Conservation (phyloP, 2,329 filamentous ascomycete genomes). For the Talaromyces sp. region DNA sequence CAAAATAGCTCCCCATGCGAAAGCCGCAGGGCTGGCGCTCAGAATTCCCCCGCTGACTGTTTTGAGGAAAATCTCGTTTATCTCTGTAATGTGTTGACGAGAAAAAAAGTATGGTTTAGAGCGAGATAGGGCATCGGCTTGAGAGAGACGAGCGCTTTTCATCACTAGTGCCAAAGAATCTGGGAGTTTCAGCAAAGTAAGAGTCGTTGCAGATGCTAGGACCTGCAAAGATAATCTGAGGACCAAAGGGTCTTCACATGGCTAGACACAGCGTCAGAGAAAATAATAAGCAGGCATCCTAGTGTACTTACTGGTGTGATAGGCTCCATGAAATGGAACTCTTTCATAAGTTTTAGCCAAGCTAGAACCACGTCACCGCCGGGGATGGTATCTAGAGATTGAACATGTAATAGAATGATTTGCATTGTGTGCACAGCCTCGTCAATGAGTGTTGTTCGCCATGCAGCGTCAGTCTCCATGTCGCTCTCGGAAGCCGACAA, state of each 20-base stretch:
- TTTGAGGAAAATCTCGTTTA: slow-evolving; percentile 65
- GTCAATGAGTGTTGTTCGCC: slow-evolving; percentile 58
- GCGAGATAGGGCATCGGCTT: slow-evolving; percentile 24
- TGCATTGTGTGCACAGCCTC: slow-evolving; percentile 71
- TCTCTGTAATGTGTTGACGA: slow-evolving; percentile 61
- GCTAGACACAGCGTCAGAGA: slow-evolving; percentile 19
- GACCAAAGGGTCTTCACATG: slow-evolving; percentile 33
- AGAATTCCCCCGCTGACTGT: slow-evolving; percentile 53
- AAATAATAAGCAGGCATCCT: slow-evolving; percentile 1
- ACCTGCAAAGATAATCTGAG: slow-evolving; percentile 58
- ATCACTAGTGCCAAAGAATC: slow-evolving; percentile 52
- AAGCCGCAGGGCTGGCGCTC: slow-evolving; percentile 66
- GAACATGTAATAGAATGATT: slow-evolving; percentile 65
- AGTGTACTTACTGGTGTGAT: slow-evolving; percentile 51
- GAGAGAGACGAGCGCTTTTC: slow-evolving; percentile 12
- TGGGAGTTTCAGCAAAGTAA: slow-evolving; percentile 66
- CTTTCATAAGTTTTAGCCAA: slow-evolving; percentile 71
- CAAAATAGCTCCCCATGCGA: slow-evolving; percentile 76
- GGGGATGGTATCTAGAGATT: slow-evolving; percentile 53
- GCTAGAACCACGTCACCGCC: slow-evolving; percentile 55
- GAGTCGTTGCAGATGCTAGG: slow-evolving; percentile 63
- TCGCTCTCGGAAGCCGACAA: slow-evolving; percentile 44
- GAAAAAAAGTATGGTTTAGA: slow-evolving; percentile 62
- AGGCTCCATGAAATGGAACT: slow-evolving; percentile 63
- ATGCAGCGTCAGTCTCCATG: slow-evolving; percentile 56